These are phyloP conservation scores for Marchantia paleacea DNA, from an alignment of 225 moss, liverwort and hornwort species.

Conservation along the genomic window DNA sequence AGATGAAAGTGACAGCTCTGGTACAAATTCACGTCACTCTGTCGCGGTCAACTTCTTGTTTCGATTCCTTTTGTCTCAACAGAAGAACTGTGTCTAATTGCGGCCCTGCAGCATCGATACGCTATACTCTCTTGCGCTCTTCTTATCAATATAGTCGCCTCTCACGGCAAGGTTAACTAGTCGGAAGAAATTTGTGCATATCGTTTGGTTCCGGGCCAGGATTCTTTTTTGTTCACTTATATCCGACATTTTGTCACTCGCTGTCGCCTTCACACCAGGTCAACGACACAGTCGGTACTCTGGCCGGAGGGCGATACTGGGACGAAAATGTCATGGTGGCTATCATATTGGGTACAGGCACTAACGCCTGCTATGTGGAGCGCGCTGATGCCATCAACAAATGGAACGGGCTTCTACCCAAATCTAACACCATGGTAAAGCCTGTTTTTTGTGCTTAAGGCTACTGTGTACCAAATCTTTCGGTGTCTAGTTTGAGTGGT, in stretches of 20 bases:
- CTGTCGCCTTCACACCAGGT: slow-evolving; percentile 51
- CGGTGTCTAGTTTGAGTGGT: background rate
- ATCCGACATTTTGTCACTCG: too few relatives aligned
- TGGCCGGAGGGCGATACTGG: slow-evolving; percentile 90
- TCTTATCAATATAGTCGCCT: too few relatives aligned
- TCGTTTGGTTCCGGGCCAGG: background rate
- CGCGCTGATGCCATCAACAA: slow-evolving; percentile 76
- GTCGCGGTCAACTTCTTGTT: background rate
- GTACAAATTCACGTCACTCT: slow-evolving; percentile 25
- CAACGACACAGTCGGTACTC: slow-evolving; percentile 93
- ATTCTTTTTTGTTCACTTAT: too few relatives aligned
- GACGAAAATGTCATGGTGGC: slow-evolving; percentile 87
- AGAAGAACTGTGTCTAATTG: too few relatives aligned
- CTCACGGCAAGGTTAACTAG: background rate
- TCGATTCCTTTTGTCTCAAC: background rate
- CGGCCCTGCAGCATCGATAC: too few relatives aligned
- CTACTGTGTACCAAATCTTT: background rate
- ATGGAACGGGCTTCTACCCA: slow-evolving; percentile 66
- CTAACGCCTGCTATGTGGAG: slow-evolving; percentile 99
- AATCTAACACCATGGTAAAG: slow-evolving; percentile 74
- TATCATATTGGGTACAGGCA: slow-evolving; percentile 91
- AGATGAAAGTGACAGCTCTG: slow-evolving; percentile 55
- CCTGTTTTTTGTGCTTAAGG: background rate
- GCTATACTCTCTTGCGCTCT: too few relatives aligned
- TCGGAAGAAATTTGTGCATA: background rate